A percentile compares a stretch with the other conserved stretches of the same genome.
Evolutionary conservation across 148 eudicot species (phyloP).

Genomic region (Mesembryanthemum crystallinum): DNA sequence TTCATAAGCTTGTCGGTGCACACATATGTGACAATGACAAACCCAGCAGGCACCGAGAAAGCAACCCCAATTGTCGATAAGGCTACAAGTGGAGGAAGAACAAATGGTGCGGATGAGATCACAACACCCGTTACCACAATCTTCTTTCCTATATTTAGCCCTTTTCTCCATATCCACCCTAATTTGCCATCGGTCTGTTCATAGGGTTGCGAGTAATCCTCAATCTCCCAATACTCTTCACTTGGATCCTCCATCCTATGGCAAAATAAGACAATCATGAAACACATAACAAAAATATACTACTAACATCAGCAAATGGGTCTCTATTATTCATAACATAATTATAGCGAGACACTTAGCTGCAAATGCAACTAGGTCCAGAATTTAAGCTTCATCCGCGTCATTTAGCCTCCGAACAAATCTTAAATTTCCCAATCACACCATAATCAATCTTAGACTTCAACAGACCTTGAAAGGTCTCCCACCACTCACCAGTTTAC

Average conservation of each 20-base stretch:
- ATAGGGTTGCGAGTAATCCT: conserved; percentile 10
- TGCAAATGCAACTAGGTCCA: not conserved
- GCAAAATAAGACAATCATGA: not conserved
- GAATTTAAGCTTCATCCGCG: not conserved
- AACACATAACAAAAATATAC: not conserved
- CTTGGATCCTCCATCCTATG: conserved; percentile 12
- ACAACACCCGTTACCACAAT: conserved; percentile 47
- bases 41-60: conserved; percentile 56
- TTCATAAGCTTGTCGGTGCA: conserved; percentile 70
- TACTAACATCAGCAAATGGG: not conserved
- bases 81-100: conserved; percentile 69
- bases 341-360: not conserved
- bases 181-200: conserved; percentile 14
- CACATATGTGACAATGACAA: conserved; percentile 52
- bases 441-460: not conserved
- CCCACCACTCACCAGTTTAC: not conserved
- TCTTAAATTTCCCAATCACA: not conserved
- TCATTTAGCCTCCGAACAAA: too few species aligned
- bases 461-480: not conserved
- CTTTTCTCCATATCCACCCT: conserved; percentile 43
- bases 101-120: conserved; percentile 61
- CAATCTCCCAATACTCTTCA: not conserved
- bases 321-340: not conserved
- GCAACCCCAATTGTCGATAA: conserved; percentile 62
- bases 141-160: conserved; percentile 57